These are phyloP conservation scores for Brassica rapa DNA, from an alignment of 345 rosid species.

Conservation along the genomic window DNA sequence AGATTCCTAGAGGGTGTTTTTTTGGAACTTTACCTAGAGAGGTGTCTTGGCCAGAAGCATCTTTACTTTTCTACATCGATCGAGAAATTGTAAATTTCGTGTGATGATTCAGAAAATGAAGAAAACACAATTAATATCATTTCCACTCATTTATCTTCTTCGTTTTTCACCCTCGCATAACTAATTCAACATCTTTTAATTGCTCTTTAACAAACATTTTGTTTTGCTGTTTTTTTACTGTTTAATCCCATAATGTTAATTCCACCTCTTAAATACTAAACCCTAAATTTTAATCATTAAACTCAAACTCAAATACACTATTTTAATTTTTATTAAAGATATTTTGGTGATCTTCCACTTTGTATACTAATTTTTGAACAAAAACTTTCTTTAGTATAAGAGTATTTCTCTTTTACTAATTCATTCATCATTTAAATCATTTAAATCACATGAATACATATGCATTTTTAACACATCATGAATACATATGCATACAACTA, in stretches of 20 bases:
- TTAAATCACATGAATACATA: too few relatives aligned
- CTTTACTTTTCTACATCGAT: conserved; percentile 21
- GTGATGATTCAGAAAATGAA: conserved; percentile 34
- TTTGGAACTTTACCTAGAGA: not conserved
- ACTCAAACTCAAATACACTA: not conserved
- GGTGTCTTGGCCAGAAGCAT: conserved; percentile 8
- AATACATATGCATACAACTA: not conserved
- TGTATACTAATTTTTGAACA: not conserved
- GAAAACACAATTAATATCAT: not conserved
- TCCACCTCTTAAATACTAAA: not conserved
- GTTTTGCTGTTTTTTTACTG: not conserved
- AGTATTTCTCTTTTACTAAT: not conserved
- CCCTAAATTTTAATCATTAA: not conserved
- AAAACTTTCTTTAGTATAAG: not conserved
- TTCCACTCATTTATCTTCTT: not conserved
- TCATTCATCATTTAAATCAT: not conserved
- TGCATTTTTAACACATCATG: not conserved
- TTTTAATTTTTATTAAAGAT: not conserved
- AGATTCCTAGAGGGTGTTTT: conserved; percentile 15
- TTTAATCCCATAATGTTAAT: not conserved
- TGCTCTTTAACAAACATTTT: not conserved
- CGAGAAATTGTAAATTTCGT: conserved; percentile 41
- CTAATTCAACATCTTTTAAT: not conserved
- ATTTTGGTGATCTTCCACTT: not conserved
- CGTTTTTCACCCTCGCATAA: not conserved